Evolutionary conservation across 73 alveolate genomes (phyloP).

Genomic region (Paramecium primaurelia): DNA sequence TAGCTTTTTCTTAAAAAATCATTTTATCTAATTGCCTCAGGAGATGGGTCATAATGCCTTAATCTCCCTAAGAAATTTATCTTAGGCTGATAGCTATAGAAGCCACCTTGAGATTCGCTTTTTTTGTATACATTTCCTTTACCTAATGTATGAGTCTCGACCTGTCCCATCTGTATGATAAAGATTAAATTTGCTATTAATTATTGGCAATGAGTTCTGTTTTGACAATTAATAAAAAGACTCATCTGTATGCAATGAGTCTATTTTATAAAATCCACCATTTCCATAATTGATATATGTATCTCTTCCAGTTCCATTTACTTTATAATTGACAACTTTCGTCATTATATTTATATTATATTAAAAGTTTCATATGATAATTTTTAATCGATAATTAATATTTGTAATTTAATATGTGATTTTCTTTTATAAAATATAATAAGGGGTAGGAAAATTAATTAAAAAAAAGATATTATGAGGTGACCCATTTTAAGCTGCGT

Average conservation of each 20-base stretch:
- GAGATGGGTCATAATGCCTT: slow-evolving; percentile 19
- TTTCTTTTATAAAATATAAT: neutral
- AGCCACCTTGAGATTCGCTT: slow-evolving; percentile 23
- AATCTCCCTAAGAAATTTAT: neutral
- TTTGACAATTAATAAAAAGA: neutral
- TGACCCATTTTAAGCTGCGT: neutral
- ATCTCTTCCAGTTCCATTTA: slow-evolving; percentile 40
- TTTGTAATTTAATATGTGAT: neutral
- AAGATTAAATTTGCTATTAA: slow-evolving; percentile 43
- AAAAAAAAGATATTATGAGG: neutral
- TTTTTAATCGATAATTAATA: neutral
- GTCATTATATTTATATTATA: neutral
- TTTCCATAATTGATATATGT: slow-evolving; percentile 11
- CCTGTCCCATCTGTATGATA: slow-evolving; percentile 63
- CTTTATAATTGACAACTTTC: slow-evolving; percentile 29
- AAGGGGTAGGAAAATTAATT: neutral
- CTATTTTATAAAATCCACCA: slow-evolving; percentile 28
- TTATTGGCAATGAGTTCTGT: slow-evolving; percentile 22
- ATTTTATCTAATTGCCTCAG: neutral
- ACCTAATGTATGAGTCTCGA: slow-evolving; percentile 48
- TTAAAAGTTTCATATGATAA: neutral
- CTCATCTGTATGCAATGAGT: neutral
- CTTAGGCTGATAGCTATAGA: slow-evolving; percentile 23
- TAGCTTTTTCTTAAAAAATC: slow-evolving; percentile 23
- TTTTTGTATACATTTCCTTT: neutral